Evolutionary conservation across 108 stramenopile species (phyloP), one percentile per base, ranked within the genome.

Genomic region (Pseudonitzschia multistriata): DNA sequence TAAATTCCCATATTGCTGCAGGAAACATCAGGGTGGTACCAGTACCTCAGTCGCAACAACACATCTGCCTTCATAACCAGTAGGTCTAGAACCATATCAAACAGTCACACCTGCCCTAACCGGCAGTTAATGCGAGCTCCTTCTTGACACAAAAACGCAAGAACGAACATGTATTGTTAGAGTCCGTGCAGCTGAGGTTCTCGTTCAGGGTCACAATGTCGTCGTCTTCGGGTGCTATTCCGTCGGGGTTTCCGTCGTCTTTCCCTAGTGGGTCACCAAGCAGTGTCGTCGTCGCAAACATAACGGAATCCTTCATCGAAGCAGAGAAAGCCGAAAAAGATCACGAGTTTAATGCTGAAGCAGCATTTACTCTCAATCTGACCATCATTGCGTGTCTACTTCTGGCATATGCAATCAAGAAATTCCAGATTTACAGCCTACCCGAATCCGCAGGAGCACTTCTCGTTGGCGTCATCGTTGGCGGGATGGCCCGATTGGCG

Each of bases 401-500:
- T 53, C 67, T 89, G 57, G 88, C 88, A 8, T 92, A 91, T 70
- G 79, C 76, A 59, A 79, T 94, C 50, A 91, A 91, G 74, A 74
- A 78, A 68, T 76, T 84, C 67, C 76, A 76, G 61, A 80, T 88
- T 30, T 92, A 91, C 61, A 88, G 66, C 49, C 64, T 96, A 6
- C 95, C 95, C 2, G 94, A 96, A 74, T 78, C 74, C 37, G 90
- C 86, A 0, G 95, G 90, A 39, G 86, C 95, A 1, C 71, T 96
- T 66, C 54, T 93, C 11, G 74, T 93, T 1, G 95, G 95, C 14
- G 76, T 91, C 33, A 48, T 90, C 17, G 80, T 93, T 11, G 95
- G 95, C 7, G 92, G 88, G 13, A 68, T 93, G 13, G 87, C 84
- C 10, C 68, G 89, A 22, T 63, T 96, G 1, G 69, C 74, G 22